Evolutionary conservation across 495 filamentous ascomycete species (phyloP), one percentile per base, ranked within the genome.

Genomic region (Lasiosphaeris hirsuta): DNA sequence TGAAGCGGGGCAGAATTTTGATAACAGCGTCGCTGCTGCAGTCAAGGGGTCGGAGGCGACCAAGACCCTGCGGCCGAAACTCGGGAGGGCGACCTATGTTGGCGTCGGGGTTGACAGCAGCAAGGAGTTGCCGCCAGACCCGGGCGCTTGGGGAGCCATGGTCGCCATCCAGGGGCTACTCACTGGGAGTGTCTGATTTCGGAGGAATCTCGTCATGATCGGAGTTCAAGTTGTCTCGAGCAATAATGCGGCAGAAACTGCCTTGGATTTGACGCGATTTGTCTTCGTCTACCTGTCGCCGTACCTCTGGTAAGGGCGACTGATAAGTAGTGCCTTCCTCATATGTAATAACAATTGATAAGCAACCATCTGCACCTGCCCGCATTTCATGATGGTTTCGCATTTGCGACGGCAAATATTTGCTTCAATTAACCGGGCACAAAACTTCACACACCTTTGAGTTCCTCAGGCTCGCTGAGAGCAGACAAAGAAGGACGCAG

Each of bases 121-220:
- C 55, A 70, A 70, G 56, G 74, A 78, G 33, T 54, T 79, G 44
- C 75, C 76, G 11, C 83, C 82, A 2, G 83, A 86, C 62, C 83
- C 83, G 7, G 83, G 83, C 37, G 83, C 83, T 8, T 85, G 79
- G 79, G 83, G 82, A 1, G 78, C 78, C 19, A 83, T 81, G 73
- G 79, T 84, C 5, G 82, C 75, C 54, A 77, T 86, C 54, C 71
- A 70, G 61, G 83, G 82, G 0, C 59, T 85, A 53, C 39, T 46
- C 23, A 37, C 30, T 23, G 53, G 53, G 2, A 19, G 33, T 6
- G 36, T 46, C n/a, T 55, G 40, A 44, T 17, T 11, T 51, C 8
- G 48, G 49, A 36, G 19, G 39, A 35, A n/a, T 34, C 41, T 40
- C 36, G 40, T n/a, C 9, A 5, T 47, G 19, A 14, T 42, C 30